phyloP scores from a whole-genome alignment of 2,329 filamentous ascomycete genomes.

The Paecilomyces sp. region DNA sequence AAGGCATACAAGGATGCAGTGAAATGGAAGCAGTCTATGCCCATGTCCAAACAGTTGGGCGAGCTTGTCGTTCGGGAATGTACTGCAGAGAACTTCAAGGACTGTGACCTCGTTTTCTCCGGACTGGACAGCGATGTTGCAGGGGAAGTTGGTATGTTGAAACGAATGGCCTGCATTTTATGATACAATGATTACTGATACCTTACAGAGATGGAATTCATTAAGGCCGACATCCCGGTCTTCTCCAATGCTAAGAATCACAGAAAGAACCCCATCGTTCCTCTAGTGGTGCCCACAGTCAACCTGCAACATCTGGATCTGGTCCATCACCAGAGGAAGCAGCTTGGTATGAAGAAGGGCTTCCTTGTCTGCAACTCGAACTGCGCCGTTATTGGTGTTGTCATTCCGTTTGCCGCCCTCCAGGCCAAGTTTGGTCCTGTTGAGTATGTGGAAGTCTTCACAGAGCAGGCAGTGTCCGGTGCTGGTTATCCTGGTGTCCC shows the following conservation, averaged over 20 bases:
- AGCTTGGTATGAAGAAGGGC: slow-evolving; percentile 68
- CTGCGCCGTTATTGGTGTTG: slow-evolving; percentile 92
- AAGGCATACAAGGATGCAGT: slow-evolving; percentile 95
- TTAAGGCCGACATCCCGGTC: slow-evolving; percentile 78
- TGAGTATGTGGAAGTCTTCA: slow-evolving; percentile 74
- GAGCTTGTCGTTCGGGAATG: slow-evolving; percentile 82
- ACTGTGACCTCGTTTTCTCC: slow-evolving; percentile 90
- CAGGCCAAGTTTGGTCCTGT: slow-evolving; percentile 79
- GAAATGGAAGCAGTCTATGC: slow-evolving; percentile 83
- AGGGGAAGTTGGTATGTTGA: slow-evolving; percentile 69
- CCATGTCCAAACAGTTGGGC: slow-evolving; percentile 69
- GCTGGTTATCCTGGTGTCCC: slow-evolving; percentile 64
- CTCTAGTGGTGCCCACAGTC: slow-evolving; percentile 89
- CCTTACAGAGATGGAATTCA: slow-evolving; percentile 73
- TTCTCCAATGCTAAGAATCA: slow-evolving; percentile 99
- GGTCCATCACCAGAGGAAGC: slow-evolving; percentile 77
- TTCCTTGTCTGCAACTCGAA: slow-evolving; percentile 98
- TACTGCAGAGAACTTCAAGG: slow-evolving; percentile 70
- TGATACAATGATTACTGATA: slow-evolving; percentile 1
- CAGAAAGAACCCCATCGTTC: slow-evolving; percentile 80
- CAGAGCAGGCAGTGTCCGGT: slow-evolving; percentile 89
- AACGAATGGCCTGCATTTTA: background rate
- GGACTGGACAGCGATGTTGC: slow-evolving; percentile 90
- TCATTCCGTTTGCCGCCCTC: slow-evolving; percentile 88
- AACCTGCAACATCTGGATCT: slow-evolving; percentile 82